Percentiles rank a stretch among this genome's conserved stretches.
Conservation (phyloP, 805 yeast genomes). For the Candida ovalis region DNA sequence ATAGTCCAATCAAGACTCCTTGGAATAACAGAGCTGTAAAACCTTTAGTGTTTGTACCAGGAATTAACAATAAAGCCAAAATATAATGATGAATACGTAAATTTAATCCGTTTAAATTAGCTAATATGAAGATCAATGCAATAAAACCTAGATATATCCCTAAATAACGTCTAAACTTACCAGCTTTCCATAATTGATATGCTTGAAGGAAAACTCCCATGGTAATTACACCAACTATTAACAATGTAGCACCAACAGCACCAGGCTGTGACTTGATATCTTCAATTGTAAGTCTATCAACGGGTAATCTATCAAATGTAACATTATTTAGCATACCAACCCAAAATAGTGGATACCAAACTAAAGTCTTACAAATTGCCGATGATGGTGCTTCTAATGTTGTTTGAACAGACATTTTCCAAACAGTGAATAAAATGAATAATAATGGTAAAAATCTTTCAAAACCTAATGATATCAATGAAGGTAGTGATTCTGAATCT, state of each 20-base stretch:
- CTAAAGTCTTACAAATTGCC: slow-evolving; percentile 39
- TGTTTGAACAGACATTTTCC: slow-evolving; percentile 51
- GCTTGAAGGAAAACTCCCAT: slow-evolving; percentile 70
- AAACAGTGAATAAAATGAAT: slow-evolving; percentile 66
- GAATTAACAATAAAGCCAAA: slow-evolving; percentile 69
- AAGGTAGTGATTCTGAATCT: slow-evolving; percentile 50
- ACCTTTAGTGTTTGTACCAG: slow-evolving; percentile 80
- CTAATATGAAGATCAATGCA: slow-evolving; percentile 40
- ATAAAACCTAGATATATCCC: slow-evolving; percentile 47
- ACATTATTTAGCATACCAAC: slow-evolving; percentile 79
- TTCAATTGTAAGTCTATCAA: slow-evolving; percentile 70
- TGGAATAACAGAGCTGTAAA: slow-evolving; percentile 70
- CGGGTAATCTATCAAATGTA: slow-evolving; percentile 84
- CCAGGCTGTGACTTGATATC: slow-evolving; percentile 80
- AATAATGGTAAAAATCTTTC: slow-evolving; percentile 72
- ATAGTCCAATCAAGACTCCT: slow-evolving; percentile 78
- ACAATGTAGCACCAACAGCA: slow-evolving; percentile 58
- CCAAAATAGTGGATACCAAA: slow-evolving; percentile 85
- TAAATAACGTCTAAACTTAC: slow-evolving; percentile 58
- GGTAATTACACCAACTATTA: slow-evolving; percentile 45
- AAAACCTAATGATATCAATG: slow-evolving; percentile 64
- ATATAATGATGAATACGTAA: slow-evolving; percentile 79
- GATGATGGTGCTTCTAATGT: slow-evolving; percentile 41
- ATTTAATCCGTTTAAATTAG: slow-evolving; percentile 60
- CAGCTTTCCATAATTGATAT: slow-evolving; percentile 73